Percentiles rank a stretch among this genome's conserved stretches.
Conservation (phyloP, 371 early-diverging fungal genomes). For the Zychaea mexicana region DNA sequence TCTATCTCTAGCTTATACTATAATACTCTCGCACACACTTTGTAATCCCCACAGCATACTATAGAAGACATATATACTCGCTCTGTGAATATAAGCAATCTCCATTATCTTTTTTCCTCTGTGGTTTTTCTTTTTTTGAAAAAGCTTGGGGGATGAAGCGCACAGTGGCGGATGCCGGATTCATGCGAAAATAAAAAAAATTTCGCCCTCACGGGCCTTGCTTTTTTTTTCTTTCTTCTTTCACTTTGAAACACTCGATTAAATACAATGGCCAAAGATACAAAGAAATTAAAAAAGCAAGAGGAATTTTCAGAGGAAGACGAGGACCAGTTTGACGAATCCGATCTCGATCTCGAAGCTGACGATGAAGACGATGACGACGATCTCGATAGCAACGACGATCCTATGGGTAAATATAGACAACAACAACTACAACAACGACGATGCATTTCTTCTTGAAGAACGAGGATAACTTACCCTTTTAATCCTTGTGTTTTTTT, state of each 20-base stretch:
- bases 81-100: too few relatives aligned
- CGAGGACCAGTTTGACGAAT: conserved; percentile 10
- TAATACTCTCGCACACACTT: too few relatives aligned
- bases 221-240: background rate
- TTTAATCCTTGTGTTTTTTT: background rate
- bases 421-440: conserved; percentile 9
- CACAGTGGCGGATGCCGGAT: too few relatives aligned
- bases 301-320: background rate
- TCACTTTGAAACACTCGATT: background rate
- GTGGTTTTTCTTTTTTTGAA: background rate
- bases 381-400: conserved; percentile 12
- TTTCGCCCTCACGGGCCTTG: too few relatives aligned
- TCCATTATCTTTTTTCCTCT: too few relatives aligned
- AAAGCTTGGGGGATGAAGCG: too few relatives aligned
- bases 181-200: too few relatives aligned
- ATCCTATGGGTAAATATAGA: conserved; percentile 2
- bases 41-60: too few relatives aligned
- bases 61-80: too few relatives aligned
- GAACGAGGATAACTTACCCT: background rate
- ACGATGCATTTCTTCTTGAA: background rate
- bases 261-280: conserved; percentile 5
- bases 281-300: conserved; percentile 7
- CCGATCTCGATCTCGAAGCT: conserved; percentile 22
- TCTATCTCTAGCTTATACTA: too few relatives aligned
- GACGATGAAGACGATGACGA: conserved; percentile 26